phyloP scores from a whole-genome alignment of 2,329 filamentous ascomycete species.

The Drechslera avenae region DNA sequence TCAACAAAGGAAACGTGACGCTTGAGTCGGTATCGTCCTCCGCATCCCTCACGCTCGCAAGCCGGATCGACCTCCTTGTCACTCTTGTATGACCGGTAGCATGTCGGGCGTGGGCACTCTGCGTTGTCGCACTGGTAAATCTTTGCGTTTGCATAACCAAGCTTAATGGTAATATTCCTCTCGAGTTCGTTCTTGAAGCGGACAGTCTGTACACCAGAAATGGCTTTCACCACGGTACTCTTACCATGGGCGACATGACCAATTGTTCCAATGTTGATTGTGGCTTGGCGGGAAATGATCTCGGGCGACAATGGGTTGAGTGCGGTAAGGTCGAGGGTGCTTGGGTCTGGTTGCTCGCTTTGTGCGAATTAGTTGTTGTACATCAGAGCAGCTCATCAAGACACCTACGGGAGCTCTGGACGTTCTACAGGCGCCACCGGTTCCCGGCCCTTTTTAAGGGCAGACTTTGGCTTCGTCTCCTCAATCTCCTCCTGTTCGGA shows the following conservation, averaged over 20 bases:
- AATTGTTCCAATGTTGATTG: conserved; percentile 98
- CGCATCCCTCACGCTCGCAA: conserved; percentile 91
- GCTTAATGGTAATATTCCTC: conserved; percentile 99
- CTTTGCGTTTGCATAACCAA: conserved; percentile 99
- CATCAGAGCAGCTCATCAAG: neutral
- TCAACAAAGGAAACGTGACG: conserved; percentile 80
- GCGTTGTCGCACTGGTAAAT: conserved; percentile 97
- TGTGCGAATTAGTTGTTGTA: conserved; percentile 26
- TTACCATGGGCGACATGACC: conserved; percentile 99
- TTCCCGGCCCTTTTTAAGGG: conserved; percentile 77
- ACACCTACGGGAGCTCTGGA: conserved; percentile 66
- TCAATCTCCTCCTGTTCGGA: conserved; percentile 76
- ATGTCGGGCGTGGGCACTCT: conserved; percentile 89
- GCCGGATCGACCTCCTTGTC: conserved; percentile 98
- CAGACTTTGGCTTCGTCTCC: conserved; percentile 70
- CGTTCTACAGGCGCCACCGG: conserved; percentile 62
- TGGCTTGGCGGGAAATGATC: conserved; percentile 96
- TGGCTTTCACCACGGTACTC: conserved; percentile 98
- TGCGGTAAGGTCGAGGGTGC: conserved; percentile 79
- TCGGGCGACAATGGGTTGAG: conserved; percentile 89
- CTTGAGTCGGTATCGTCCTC: conserved; percentile 83
- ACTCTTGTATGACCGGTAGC: conserved; percentile 97
- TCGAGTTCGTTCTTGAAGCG: conserved; percentile 99
- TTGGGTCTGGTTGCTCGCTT: conserved; percentile 84
- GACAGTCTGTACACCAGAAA: conserved; percentile 97